Conservation (phyloP, 331 rosid species). For the Pyrus hybrid region DNA sequence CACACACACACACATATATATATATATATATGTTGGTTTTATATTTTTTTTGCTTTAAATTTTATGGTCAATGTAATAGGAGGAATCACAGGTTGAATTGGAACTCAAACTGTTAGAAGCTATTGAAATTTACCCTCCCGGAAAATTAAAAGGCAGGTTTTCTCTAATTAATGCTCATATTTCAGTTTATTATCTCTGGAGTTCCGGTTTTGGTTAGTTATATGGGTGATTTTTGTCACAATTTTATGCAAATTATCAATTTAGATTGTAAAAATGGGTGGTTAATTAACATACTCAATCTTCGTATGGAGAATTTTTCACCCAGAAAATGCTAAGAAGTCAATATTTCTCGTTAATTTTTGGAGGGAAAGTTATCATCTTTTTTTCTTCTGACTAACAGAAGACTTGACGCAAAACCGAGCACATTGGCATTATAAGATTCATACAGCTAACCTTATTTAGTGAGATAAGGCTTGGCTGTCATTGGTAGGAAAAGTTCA, state of each 20-base stretch:
- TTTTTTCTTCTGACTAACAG: no score
- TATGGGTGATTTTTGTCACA: not conserved
- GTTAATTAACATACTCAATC: not conserved
- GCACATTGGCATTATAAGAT: no score
- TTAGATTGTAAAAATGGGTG: not conserved
- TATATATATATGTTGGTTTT: not conserved
- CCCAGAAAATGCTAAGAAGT: not conserved
- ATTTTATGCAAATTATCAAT: not conserved
- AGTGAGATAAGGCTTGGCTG: no score
- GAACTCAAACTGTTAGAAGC: conserved; percentile 79
- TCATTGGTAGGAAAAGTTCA: not conserved
- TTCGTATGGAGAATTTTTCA: not conserved
- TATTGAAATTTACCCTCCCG: conserved; percentile 73
- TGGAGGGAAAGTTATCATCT: not conserved
- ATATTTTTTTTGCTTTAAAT: not conserved
- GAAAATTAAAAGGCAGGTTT: conserved; percentile 60
- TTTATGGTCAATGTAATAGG: conserved; percentile 28
- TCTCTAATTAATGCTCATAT: not conserved
- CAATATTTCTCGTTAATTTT: not conserved
- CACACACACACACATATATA: not conserved
- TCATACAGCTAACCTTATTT: no score
- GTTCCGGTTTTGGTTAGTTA: not conserved
- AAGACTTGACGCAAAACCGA: no score
- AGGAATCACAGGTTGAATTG: conserved; percentile 74
- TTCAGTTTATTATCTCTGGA: not conserved